Base-by-base conservation (phyloP, 495 filamentous ascomycete genomes). In the Daldinia caldariorum region DNA sequence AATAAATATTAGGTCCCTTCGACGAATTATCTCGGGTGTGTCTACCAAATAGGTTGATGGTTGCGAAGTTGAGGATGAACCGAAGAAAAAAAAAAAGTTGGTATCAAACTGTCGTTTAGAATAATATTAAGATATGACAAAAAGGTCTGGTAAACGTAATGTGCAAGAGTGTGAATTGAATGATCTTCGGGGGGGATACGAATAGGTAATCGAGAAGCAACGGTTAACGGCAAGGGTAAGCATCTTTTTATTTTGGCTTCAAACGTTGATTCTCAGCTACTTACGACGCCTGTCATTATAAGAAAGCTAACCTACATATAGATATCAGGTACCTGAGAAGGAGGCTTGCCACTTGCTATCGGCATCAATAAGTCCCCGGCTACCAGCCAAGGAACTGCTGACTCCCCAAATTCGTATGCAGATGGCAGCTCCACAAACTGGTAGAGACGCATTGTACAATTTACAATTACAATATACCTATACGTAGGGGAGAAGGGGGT, bases 41-140 rank as follows among this genome's bases (percentile, higher is more conserved):
- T 56, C 8, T 58, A 58, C 70, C 70, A 66, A 70, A 66, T 22
- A 49, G 55, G 58, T 62, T 66, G 70, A 67, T 7, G 56, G 18
- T 63, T 73, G 61, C 66, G 58, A 65, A 32, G 49, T 62, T 37
- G 6, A 47, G 50, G 50, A 51, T 32, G n/a, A n/a, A n/a, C n/a
- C n/a, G n/a, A n/a, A n/a, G n/a, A 56, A 38, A 37, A 56, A 9
- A 60, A 69, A 45, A 58, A 57, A 53, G 49, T 68, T 8, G 9
- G 43, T 34, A 37, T 51, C 49, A 49, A 20, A 53, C 13, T 4
- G n/a, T 45, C 26, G 57, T 18, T 29, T 60, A 29, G 47, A 63
- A 31, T 22, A 60, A 29, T 59, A 43, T 55, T 53, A 22, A 59
- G 60, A 66, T 66, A 58, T 62, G 61, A 73, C 58, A n/a, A 29